Evolutionary conservation across 495 filamentous ascomycete genomes (phyloP).

Genomic region (Aeminium ludgeri): DNA sequence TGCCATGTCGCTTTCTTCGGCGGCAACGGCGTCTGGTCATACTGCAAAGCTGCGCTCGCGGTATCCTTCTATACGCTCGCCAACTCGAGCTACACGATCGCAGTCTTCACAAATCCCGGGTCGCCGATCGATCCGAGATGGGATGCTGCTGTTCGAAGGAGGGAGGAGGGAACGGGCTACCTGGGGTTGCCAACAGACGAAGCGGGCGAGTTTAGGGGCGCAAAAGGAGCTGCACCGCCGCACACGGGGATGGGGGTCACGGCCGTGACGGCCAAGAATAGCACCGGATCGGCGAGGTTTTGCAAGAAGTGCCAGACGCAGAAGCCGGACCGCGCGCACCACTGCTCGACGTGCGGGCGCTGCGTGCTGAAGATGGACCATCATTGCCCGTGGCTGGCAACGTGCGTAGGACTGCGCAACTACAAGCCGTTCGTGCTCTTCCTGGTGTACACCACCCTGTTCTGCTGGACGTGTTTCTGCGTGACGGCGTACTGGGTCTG

Average conservation of each 20-base stretch:
- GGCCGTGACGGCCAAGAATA: conserved; percentile 74
- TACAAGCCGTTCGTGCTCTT: conserved; percentile 94
- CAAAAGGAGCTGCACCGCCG: not conserved
- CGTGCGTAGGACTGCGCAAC: conserved; percentile 82
- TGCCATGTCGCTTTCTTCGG: conserved; percentile 50
- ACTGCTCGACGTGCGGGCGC: conserved; percentile 80
- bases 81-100: conserved; percentile 75
- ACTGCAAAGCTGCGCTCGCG: conserved; percentile 36
- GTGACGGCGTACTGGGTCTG: conserved; percentile 64
- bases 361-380: conserved; percentile 99
- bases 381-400: conserved; percentile 95
- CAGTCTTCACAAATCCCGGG: conserved; percentile 84
- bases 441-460: conserved; percentile 74
- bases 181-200: conserved; percentile 40
- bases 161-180: conserved; percentile 30
- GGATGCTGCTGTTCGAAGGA: conserved; percentile 1
- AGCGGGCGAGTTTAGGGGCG: not conserved
- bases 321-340: conserved; percentile 92
- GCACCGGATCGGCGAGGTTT: conserved; percentile 61
- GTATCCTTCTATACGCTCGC: conserved; percentile 58
- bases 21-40: conserved; percentile 21
- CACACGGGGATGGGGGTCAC: conserved; percentile 33
- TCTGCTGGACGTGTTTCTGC: conserved; percentile 65
- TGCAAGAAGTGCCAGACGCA: conserved; percentile 92
- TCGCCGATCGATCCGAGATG: conserved; percentile 37